Evolutionary conservation across 129 eudicot species (phyloP).

Genomic region (Scalesia atractyloides): DNA sequence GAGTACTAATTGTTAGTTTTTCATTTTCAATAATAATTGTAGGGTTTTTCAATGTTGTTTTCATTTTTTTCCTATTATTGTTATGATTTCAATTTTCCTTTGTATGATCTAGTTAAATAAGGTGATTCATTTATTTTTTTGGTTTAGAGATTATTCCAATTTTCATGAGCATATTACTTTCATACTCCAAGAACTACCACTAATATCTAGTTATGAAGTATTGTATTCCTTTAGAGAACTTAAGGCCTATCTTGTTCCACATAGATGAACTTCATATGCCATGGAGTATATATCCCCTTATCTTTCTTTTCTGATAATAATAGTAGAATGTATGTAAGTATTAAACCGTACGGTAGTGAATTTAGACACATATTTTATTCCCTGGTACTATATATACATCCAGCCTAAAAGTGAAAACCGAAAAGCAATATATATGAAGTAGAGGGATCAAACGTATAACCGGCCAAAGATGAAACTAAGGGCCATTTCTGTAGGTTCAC

Average conservation of each 20-base stretch:
- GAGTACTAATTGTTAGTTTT: no score
- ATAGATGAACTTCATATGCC: background rate
- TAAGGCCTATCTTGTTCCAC: background rate
- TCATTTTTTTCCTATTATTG: no score
- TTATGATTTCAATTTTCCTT: no score
- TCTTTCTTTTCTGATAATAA: conserved; percentile 10
- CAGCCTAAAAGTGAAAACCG: conserved; percentile 16
- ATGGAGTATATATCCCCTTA: conserved; percentile 13
- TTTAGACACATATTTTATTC: background rate
- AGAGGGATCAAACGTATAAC: conserved; percentile 13
- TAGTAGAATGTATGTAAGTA: conserved; percentile 5
- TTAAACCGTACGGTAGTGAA: conserved; percentile 21
- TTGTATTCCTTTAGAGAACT: background rate
- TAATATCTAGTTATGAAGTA: background rate
- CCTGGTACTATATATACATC: conserved; percentile 12
- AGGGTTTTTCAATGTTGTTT: no score
- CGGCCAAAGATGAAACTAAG: conserved; percentile 27
- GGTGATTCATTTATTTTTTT: no score
- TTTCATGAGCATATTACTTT: no score
- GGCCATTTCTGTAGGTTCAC: conserved; percentile 28
- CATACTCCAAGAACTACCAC: background rate
- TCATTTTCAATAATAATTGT: no score
- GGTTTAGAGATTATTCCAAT: no score
- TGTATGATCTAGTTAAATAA: no score
- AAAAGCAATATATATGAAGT: conserved; percentile 2